Percentiles rank a stretch among this genome's conserved stretches.
phyloP scores from a whole-genome alignment of 148 eudicot species.

The Chenopodium formosanum region DNA sequence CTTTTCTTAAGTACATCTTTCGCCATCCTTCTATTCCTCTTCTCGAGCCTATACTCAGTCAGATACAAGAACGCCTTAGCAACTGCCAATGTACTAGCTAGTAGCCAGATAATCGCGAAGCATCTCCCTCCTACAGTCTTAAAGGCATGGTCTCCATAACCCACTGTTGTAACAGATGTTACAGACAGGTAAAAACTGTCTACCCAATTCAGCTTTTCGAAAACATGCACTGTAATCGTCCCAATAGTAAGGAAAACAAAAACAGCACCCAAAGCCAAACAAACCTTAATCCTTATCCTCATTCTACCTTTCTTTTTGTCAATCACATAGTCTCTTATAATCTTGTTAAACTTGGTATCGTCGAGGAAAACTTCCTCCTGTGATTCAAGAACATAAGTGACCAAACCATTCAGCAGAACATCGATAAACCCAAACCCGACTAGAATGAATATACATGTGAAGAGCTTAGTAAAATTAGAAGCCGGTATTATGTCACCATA shows the following conservation, averaged over 20 bases:
- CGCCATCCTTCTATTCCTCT: conserved; percentile 49
- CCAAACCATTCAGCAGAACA: conserved; percentile 45
- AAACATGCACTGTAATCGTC: conserved; percentile 35
- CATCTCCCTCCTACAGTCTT: conserved; percentile 48
- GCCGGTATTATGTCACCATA: conserved; percentile 61
- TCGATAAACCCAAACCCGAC: conserved; percentile 61
- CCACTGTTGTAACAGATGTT: conserved; percentile 73
- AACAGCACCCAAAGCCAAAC: conserved; percentile 54
- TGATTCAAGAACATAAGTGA: conserved; percentile 44
- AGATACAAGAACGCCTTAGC: conserved; percentile 65
- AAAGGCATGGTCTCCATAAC: conserved; percentile 64
- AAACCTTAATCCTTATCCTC: conserved; percentile 56
- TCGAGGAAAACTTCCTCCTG: conserved; percentile 52
- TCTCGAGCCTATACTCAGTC: conserved; percentile 62
- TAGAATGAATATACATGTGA: conserved; percentile 51
- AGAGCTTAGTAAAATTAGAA: conserved; percentile 47
- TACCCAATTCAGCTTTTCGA: conserved; percentile 53
- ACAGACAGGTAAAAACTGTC: conserved; percentile 66
- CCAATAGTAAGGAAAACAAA: conserved; percentile 44
- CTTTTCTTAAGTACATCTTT: conserved; percentile 53
- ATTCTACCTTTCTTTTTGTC: conserved; percentile 47
- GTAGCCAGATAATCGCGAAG: conserved; percentile 63
- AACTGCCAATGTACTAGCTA: conserved; percentile 60
- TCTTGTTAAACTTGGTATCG: conserved; percentile 31
- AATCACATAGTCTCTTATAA: conserved; percentile 40